A percentile compares a stretch with the other conserved stretches of the same genome.
These are phyloP conservation scores for Zoysia pacifica DNA, from an alignment of 176 grass and related monocot species.

Conservation along the genomic window DNA sequence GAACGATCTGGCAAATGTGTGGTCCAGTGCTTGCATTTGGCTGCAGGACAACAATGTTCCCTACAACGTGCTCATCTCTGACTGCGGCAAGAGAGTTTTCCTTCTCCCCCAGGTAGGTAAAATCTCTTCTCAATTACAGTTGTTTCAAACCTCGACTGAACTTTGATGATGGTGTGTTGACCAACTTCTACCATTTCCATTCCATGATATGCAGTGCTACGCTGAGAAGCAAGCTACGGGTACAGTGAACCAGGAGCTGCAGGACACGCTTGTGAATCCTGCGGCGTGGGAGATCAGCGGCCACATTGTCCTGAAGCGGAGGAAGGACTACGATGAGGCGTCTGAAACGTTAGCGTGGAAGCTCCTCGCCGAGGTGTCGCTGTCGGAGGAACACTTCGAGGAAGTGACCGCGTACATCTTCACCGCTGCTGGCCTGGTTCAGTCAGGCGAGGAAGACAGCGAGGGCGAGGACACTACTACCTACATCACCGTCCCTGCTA, in stretches of 20 bases:
- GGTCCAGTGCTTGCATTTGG: slow-evolving; percentile 82
- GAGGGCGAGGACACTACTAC: slow-evolving; percentile 29
- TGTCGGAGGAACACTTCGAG: slow-evolving; percentile 85
- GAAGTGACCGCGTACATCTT: slow-evolving; percentile 89
- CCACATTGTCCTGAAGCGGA: slow-evolving; percentile 90
- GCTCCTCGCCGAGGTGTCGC: slow-evolving; percentile 84
- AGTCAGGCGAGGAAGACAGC: slow-evolving; percentile 35
- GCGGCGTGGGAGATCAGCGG: slow-evolving; percentile 99
- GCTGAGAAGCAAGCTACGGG: slow-evolving; percentile 96
- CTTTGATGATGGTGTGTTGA: background rate
- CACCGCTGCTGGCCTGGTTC: slow-evolving; percentile 60
- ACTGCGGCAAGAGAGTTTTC: slow-evolving; percentile 69
- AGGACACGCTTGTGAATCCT: slow-evolving; percentile 97
- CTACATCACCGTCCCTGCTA: slow-evolving; percentile 15
- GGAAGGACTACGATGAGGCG: slow-evolving; percentile 79
- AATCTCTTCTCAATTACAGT: background rate
- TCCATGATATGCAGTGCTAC: slow-evolving; percentile 80
- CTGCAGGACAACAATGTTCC: slow-evolving; percentile 93
- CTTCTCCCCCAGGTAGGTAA: slow-evolving; percentile 83
- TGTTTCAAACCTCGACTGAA: background rate
- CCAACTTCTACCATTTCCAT: background rate
- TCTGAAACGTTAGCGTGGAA: slow-evolving; percentile 82
- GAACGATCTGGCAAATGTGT: slow-evolving; percentile 62
- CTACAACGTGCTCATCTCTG: slow-evolving; percentile 90
- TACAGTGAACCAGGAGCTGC: slow-evolving; percentile 82